Conservation (phyloP, 345 rosid species). For the Populus davidiana region DNA sequence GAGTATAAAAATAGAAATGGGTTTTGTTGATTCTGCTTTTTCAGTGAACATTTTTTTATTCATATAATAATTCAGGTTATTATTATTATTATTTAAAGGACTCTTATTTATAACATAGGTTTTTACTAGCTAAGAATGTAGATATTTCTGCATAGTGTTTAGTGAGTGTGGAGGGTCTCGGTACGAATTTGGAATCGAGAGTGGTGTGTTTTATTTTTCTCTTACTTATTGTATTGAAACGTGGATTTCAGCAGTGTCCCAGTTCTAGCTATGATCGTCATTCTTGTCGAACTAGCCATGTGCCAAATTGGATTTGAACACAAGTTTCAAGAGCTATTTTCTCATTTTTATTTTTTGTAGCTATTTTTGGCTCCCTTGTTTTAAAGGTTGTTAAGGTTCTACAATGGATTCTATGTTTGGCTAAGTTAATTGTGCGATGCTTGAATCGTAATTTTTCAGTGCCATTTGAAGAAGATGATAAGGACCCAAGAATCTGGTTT, state of each 20-base stretch:
- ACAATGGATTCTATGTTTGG: background rate
- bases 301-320: background rate
- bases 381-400: background rate
- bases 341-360: background rate
- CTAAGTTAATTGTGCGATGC: background rate
- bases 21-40: background rate
- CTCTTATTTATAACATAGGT: background rate
- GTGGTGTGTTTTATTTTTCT: background rate
- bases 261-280: background rate
- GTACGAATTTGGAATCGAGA: too few relatives aligned
- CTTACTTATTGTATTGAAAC: too few relatives aligned
- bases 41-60: background rate
- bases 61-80: too few relatives aligned
- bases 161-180: background rate
- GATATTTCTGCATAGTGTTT: background rate
- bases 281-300: background rate
- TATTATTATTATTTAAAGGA: background rate
- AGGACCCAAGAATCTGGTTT: slow-evolving; percentile 86
- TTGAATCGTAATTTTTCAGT: slow-evolving; percentile 37
- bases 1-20: background rate
- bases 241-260: background rate
- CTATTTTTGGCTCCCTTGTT: background rate
- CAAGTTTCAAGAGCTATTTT: background rate
- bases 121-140: background rate
- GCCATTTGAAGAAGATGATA: slow-evolving; percentile 95